Base-by-base conservation (phyloP, 768 basidiomycete genomes). In the Cubamyces lactineus region DNA sequence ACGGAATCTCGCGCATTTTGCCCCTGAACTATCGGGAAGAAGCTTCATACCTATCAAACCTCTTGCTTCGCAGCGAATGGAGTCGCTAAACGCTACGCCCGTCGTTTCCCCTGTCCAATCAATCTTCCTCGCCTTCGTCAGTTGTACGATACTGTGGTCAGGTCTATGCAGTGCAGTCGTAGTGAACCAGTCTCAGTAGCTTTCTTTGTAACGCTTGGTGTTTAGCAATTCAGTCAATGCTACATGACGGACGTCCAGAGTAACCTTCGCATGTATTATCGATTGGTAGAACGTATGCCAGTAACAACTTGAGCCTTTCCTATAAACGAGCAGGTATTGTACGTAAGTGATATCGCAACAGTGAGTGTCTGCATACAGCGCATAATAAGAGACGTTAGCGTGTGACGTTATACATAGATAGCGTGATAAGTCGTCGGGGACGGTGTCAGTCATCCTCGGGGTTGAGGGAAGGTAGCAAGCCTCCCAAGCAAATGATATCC, bases 1-100 rank as follows among this genome's bases (percentile, higher is more conserved):
- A 94, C 70, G 90, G 89, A 4, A 89, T 95, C 68, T 83, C 86
- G 52, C 84, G 81, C 54, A 88, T 92, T 12, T 75, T 72, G 46
- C 76, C 79, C 16, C 71, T 93, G 42, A 83, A 96, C 69, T 96
- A 88, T 71, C 79, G 79, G 57, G 85, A 83, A 72, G 93, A 88
- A 73, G 86, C 82, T 9, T 77, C 80, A 49, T 70, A 78, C 23
- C 76, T 94, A 61, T 78, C 82, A 30, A 84, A 89, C 57, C 72
- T 84, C 49, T 79, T 96, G 61, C 79, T 80, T 56, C 82, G 82
- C 9, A 56, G 43, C 45, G 70, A 76, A n/a, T 90, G 86, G 87
- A 84, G 81, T 13, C 69, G 73, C 64, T 80, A 57, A 62, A 19
- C 28, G 3, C 9, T n/a, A 23, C 21, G 19, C 2, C 19, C 21